phyloP scores from a whole-genome alignment of 345 rosid genomes.

The Sisymbrium irio region DNA sequence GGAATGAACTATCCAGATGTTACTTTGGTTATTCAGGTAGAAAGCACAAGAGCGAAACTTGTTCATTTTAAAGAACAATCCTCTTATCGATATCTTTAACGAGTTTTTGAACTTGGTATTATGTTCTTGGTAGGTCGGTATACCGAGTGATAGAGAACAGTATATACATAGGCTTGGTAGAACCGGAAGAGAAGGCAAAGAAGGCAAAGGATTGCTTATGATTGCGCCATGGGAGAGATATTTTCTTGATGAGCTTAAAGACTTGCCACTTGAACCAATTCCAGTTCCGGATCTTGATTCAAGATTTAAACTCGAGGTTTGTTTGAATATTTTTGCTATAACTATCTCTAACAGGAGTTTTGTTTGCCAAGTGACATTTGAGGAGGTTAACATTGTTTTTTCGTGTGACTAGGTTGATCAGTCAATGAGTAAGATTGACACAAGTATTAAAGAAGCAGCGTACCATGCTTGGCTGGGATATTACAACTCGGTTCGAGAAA shows the following conservation, averaged over 20 bases:
- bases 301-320: conserved; percentile 57
- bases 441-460: conserved; percentile 84
- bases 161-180: conserved; percentile 92
- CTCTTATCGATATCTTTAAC: background rate
- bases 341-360: background rate
- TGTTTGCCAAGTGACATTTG: conserved; percentile 7
- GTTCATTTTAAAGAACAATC: background rate
- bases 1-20: conserved; percentile 98
- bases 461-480: conserved; percentile 98
- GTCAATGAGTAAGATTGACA: conserved; percentile 69
- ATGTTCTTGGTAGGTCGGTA: conserved; percentile 58
- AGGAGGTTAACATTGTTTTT: background rate
- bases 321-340: background rate
- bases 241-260: conserved; percentile 79
- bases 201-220: conserved; percentile 77
- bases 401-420: conserved; percentile 53
- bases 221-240: conserved; percentile 95
- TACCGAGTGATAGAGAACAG: conserved; percentile 74
- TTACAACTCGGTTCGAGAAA: conserved; percentile 80
- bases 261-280: conserved; percentile 67
- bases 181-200: conserved; percentile 87
- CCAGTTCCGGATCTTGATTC: conserved; percentile 59
- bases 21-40: conserved; percentile 92
- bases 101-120: background rate
- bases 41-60: background rate